These are phyloP conservation scores for Metschnikowia chrysomelidarum DNA, from an alignment of 805 yeast genomes.

Conservation along the genomic window DNA sequence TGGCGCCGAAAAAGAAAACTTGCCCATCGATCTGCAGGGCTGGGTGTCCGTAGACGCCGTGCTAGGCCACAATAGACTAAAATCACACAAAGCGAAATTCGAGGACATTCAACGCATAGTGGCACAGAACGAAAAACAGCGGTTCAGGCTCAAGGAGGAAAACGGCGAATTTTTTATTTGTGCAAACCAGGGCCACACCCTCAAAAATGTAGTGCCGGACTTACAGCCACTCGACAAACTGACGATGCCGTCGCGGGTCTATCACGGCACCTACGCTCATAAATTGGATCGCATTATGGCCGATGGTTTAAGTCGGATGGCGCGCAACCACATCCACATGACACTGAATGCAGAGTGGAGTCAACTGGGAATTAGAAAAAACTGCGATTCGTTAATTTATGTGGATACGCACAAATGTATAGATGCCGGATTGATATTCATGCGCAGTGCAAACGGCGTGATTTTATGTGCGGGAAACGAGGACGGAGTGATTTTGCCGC, in stretches of 20 bases:
- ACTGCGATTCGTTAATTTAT: conserved; percentile 57
- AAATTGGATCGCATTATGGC: conserved; percentile 49
- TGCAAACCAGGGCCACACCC: conserved; percentile 92
- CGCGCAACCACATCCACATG: conserved; percentile 82
- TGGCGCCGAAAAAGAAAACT: conserved; percentile 67
- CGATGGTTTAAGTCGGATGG: conserved; percentile 67
- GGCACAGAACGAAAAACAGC: conserved; percentile 59
- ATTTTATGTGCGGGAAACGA: conserved; percentile 62
- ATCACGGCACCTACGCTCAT: conserved; percentile 74
- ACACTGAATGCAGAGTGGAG: conserved; percentile 52
- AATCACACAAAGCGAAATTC: conserved; percentile 50
- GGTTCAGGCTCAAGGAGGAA: conserved; percentile 53
- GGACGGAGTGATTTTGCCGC: conserved; percentile 48
- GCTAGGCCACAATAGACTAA: conserved; percentile 56
- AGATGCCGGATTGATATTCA: conserved; percentile 46
- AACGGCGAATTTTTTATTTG: conserved; percentile 46
- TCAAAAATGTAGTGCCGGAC: conserved; percentile 45
- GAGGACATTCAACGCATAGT: conserved; percentile 65
- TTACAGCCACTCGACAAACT: conserved; percentile 36
- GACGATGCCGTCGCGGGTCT: conserved; percentile 51
- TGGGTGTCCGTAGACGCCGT: conserved; percentile 56
- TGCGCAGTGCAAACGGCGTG: conserved; percentile 70
- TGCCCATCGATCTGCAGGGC: conserved; percentile 66
- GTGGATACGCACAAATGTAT: conserved; percentile 54
- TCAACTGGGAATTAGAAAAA: conserved; percentile 72